Percentiles rank a stretch among this genome's conserved stretches.
Evolutionary conservation across 805 yeast species (phyloP).

Genomic region (Teunomyces funiuensis): DNA sequence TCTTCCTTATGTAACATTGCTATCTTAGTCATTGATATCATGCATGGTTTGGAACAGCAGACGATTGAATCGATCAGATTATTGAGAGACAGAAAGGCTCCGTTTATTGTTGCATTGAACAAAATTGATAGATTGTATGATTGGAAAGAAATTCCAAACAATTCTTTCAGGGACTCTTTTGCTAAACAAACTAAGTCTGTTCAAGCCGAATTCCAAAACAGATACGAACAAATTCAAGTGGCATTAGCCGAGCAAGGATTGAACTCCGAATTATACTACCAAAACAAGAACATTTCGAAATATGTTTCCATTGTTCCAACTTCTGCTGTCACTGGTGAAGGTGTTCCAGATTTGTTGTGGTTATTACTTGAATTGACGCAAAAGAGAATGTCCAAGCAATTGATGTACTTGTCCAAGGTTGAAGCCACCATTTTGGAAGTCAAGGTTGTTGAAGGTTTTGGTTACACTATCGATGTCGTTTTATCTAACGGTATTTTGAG

Average conservation of each 20-base stretch:
- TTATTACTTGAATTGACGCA: constrained; percentile 92
- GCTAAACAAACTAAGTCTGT: constrained; percentile 80
- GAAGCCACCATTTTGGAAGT: constrained; percentile 98
- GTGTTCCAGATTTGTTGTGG: constrained; percentile 98
- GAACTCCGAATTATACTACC: constrained; percentile 94
- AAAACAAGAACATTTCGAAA: constrained; percentile 89
- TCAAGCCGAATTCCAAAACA: constrained; percentile 86
- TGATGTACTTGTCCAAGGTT: constrained; percentile 89
- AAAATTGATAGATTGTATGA: constrained; percentile 96
- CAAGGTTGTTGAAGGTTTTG: constrained; percentile 96
- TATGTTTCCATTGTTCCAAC: constrained; percentile 97
- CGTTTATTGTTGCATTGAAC: constrained; percentile 94
- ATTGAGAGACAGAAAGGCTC: constrained; percentile 95
- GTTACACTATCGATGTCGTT: constrained; percentile 97
- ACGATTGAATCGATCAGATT: constrained; percentile 91
- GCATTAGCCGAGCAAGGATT: constrained; percentile 97
- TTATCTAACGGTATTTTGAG: constrained; percentile 92
- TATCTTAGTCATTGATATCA: constrained; percentile 94
- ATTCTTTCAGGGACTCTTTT: constrained; percentile 93
- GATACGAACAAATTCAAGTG: constrained; percentile 80
- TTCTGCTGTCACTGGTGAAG: constrained; percentile 98
- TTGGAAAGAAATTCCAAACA: constrained; percentile 89
- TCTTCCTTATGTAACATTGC: constrained; percentile 99
- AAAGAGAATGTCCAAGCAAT: constrained; percentile 97
- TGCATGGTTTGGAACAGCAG: constrained; percentile 99